Evolutionary conservation across 2,329 filamentous ascomycete genomes (phyloP).

Genomic region (Triangularia setosa): DNA sequence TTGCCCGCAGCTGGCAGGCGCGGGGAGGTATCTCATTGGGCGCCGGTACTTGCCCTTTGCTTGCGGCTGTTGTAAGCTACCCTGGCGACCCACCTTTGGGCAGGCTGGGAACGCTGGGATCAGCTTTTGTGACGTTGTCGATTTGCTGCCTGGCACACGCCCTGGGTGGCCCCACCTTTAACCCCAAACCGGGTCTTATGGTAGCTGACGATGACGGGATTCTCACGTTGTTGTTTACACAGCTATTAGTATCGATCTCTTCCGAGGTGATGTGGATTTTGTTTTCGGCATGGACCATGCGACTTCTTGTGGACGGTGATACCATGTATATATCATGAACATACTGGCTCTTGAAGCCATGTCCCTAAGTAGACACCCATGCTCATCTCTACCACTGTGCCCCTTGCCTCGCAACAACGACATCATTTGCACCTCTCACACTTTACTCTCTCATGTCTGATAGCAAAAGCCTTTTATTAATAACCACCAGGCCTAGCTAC

Average conservation of each 20-base stretch:
- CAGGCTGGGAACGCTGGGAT: constrained; percentile 9
- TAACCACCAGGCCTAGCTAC: background rate
- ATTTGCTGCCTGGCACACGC: constrained; percentile 28
- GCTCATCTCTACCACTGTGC: no score
- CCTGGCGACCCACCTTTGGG: constrained; percentile 16
- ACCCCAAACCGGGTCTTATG: background rate
- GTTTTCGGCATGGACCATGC: no score
- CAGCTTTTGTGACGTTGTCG: constrained; percentile 29
- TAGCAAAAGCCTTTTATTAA: background rate
- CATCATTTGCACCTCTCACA: background rate
- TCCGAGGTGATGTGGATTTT: no score
- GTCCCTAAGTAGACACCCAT: no score
- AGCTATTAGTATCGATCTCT: no score
- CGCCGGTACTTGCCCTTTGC: background rate
- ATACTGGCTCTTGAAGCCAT: no score
- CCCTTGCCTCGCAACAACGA: no score
- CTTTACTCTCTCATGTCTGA: background rate
- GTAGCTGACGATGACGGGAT: constrained; percentile 8
- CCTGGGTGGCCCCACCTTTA: constrained; percentile 3
- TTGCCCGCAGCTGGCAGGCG: background rate
- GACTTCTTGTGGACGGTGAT: no score
- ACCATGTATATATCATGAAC: no score
- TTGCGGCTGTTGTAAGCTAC: background rate
- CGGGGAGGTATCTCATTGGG: background rate
- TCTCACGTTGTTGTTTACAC: background rate